Base-by-base conservation (phyloP, 352 stramenopile genomes). In the Phytophthora cactorum region DNA sequence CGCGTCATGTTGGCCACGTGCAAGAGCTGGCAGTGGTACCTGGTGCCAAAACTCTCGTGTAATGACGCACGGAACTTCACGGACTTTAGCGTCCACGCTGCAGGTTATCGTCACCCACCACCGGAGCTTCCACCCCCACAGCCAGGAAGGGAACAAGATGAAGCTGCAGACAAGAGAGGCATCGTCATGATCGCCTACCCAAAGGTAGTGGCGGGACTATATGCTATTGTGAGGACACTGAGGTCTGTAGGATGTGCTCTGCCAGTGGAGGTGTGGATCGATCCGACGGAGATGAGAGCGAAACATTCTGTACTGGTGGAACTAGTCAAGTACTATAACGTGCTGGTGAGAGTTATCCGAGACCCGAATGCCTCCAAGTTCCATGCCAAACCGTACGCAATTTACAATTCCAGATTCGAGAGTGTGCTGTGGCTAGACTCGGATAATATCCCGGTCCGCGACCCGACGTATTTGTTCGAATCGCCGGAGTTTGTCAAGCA, bases 401-500 rank as follows among this genome's bases (percentile, higher is more conserved):
- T 95, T 51, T 93, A 91, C 53, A 72, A 95, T 65, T 87, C 71
- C 10, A 72, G 69, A 5, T 96, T 96, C 59, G 83, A 93, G 49
- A 82, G 79, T 32, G 80, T 96, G 55, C 58, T 96, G 22, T 91
- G 90, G 66, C 69, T 96, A 5, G 88, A 96, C 62, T 90, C 86
- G 51, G 88, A 96, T 54, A 96, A 96, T 51, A 81, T 94, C 14
- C 85, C 88, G 0, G 77, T 83, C 10, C 75, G 78, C 1, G 86
- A 96, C 58, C 88, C 88, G 50, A 96, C 84, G 60, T 96, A 93
- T 68, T 62, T 96, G 14, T 96, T 96, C 47, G 74, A 90, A 22
- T 55, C 78, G 25, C 70, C 76, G 2, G 84, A 92, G 69, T 96
- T 93, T 66, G 29, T 63, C 0, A 68, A 69, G 39, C 68, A 75